Evolutionary conservation across 495 filamentous ascomycete species (phyloP).

Genomic region (Xanthoparmelia taractica): DNA sequence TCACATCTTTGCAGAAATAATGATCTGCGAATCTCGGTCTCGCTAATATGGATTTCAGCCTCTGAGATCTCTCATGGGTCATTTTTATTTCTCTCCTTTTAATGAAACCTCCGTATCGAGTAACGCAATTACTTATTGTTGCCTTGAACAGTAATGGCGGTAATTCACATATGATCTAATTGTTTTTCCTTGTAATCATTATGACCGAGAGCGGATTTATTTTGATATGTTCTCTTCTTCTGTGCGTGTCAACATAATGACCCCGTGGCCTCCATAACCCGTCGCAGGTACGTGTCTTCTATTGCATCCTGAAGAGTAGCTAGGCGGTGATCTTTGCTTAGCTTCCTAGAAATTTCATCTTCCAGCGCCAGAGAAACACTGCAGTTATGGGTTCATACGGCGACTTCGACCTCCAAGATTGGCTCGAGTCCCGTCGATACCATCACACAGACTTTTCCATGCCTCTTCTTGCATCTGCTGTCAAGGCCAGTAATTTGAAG

Average conservation of each 20-base stretch:
- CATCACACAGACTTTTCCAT: constrained; percentile 3
- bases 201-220: background rate
- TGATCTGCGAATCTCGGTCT: background rate
- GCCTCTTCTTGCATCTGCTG: background rate
- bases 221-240: background rate
- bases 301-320: background rate
- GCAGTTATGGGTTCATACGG: background rate
- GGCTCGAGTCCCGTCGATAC: constrained; percentile 1
- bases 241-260: background rate
- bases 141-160: background rate
- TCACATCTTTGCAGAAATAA: background rate
- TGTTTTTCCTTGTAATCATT: too few relatives aligned
- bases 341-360: background rate
- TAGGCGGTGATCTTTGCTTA: background rate
- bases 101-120: background rate
- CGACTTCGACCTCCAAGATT: background rate
- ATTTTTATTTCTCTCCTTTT: background rate
- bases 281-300: background rate
- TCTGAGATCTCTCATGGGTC: background rate
- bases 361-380: background rate
- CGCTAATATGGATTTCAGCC: background rate
- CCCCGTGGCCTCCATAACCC: background rate
- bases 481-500: constrained; percentile 2
- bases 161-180: constrained; percentile 5
- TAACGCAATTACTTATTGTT: background rate